A percentile compares a stretch with the other conserved stretches of the same genome.
Evolutionary conservation across 2,329 filamentous ascomycete genomes (phyloP).

Genomic region (Aureobasidium namibiae): DNA sequence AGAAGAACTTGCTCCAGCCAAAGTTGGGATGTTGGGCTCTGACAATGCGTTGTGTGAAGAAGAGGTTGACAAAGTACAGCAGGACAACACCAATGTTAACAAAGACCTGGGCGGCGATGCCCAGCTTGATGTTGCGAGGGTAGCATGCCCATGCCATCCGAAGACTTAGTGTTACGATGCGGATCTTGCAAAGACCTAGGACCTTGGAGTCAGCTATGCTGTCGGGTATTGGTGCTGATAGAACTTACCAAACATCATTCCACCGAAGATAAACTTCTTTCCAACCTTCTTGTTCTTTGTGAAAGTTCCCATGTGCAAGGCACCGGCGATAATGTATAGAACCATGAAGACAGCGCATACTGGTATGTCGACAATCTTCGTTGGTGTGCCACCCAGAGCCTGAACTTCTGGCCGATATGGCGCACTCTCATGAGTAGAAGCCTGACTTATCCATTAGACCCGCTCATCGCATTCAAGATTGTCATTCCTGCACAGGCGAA

Average conservation of each 20-base stretch:
- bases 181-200: conserved; percentile 42
- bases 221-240: conserved; percentile 37
- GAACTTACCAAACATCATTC: conserved; percentile 39
- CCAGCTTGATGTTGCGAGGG: conserved; percentile 36
- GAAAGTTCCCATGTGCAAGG: conserved; percentile 51
- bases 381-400: conserved; percentile 51
- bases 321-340: conserved; percentile 48
- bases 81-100: conserved; percentile 66
- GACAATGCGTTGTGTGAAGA: conserved; percentile 68
- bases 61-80: conserved; percentile 68
- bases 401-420: conserved; percentile 30
- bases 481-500: neutral
- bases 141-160: conserved; percentile 49
- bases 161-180: conserved; percentile 39
- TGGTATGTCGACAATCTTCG: conserved; percentile 52
- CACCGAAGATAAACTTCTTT: conserved; percentile 54
- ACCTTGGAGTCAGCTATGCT: conserved; percentile 41
- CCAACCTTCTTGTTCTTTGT: conserved; percentile 42
- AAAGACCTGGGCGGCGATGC: conserved; percentile 57
- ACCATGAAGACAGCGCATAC: conserved; percentile 55
- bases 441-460: neutral
- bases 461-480: neutral
- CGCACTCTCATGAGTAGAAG: neutral
- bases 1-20: conserved; percentile 56
- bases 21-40: conserved; percentile 62